Evolutionary conservation across 148 eudicot genomes (phyloP), one percentile per base, ranked within the genome.

Genomic region (Cornus florida): DNA sequence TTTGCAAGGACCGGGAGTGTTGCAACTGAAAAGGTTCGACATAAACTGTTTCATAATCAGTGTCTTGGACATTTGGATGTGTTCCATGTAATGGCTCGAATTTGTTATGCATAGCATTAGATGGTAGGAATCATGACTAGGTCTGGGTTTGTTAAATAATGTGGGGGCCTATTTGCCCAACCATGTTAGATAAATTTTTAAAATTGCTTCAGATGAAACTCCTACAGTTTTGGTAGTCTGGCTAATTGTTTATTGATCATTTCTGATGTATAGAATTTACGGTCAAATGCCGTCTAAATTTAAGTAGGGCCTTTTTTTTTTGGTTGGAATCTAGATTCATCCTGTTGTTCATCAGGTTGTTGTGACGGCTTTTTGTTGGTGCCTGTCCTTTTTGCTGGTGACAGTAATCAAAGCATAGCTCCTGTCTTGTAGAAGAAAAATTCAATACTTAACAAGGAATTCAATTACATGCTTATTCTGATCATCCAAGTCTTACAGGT

Each of bases 1-100:
- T 95, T 90, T 87, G 97, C 99, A 22, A 91, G 99, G 82, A 95
- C 97, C 48, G 99, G 99, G 64, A 90, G 80, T 72, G 56, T 70
- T 38, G 92, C 90, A n/a, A 72, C 91, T 59, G 94, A 93, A 82
- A 83, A 78, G 93, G 99, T 95, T 69, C 71, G 79, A 67, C 43
- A 41, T 65, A 67, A 65, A 22, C 33, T 65, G 48, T 70, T 69
- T 0, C 66, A 19, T 28, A 10, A 39, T 59, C 35, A 48, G 13
- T 81, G 9, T 67, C 50, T 76, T 69, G 28, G 35, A 57, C 35
- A 75, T 74, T 6, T 68, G 39, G 23, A 43, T 43, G 67, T 75
- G 43, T 53, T 50, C 12, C 10, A 0, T 43, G 10, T 43, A 9
- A 16, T 59, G 22, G 39, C 71, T 56, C 72, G 22, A 14, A 28